Evolutionary conservation across 495 filamentous ascomycete genomes (phyloP), one percentile per base, ranked within the genome.

Genomic region (Evernia prunastri): DNA sequence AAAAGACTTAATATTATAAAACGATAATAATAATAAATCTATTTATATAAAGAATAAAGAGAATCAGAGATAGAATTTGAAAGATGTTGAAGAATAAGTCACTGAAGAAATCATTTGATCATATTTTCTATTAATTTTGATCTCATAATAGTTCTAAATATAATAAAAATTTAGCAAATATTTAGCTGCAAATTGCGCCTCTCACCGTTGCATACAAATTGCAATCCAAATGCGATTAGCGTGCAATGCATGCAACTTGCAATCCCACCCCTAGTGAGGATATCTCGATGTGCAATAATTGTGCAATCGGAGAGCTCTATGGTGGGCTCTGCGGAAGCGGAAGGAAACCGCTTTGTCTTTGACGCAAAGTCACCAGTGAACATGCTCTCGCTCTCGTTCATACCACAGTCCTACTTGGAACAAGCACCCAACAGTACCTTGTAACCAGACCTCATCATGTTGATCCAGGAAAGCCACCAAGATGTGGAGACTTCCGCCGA

Each of bases 401-500:
- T 18, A 40, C n/a, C n/a, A n/a, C n/a, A n/a, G n/a, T 54, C 4
- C 31, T 20, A 20, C 31, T 39, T 20, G 33, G 25, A 13, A 49
- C 29, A 12, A 20, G 7, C n/a, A 23, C 11, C 15, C 37, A 20
- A 42, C 18, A 23, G 27, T 10, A 23, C 20, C 10, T 17, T 42
- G 23, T 42, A 4, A 4, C 27, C 7, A 61, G 15, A 42, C 35
- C 45, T 49, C 72, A 83, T 57, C 36, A 90, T 91, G 86, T 75
- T 89, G 59, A 86, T 91, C 61, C 74, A 80, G 65, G 88, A 91
- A 74, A 83, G 78, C 47, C 72, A 84, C 65, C 72, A 79, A 67
- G 88, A 91, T 82, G 86, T 91, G 35, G 74, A 81, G 31, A 90
- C 87, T 59, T 78, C 80, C 68, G 82, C 85, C 17, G 84, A 81